Evolutionary conservation across 2,329 filamentous ascomycete species (phyloP), one percentile per base, ranked within the genome.

Genomic region (Claviceps sp.): DNA sequence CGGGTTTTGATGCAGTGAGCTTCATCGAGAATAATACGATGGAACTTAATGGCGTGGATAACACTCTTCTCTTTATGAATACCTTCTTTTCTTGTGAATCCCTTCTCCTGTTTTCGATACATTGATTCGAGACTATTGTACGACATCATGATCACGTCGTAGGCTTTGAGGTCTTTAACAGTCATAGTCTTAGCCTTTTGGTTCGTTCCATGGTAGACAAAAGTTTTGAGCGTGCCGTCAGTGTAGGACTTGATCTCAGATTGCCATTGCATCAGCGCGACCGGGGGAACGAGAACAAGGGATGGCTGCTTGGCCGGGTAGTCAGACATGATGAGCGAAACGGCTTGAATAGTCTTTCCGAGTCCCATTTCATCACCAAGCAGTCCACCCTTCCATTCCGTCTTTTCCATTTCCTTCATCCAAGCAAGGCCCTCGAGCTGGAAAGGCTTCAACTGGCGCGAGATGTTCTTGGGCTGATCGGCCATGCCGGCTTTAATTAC

Each of bases 301-400:
- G 89, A 87, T 1, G 93, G 91, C 51, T 84, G 72, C 59, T 85
- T 85, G 22, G 83, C 86, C 3, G 90, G 91, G 61, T 87, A 96
- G 65, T 97, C 90, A 1, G 91, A 96, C 93, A 97, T 97, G 67
- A 98, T 89, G 45, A 98, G 77, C 3, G 91, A 96, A 18, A 98
- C 93, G 2, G 93, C 91, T 68, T 98, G 93, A 49, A 98, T 97
- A 0, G 93, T 98, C 72, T 98, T 98, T 48, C 93, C 93, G 70
- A 98, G 87, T 6, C 93, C 93, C 93, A 98, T 98, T 69, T 98
- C 93, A 60, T 98, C 93, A 54, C 93, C 93, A 2, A 98, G 77
- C 2, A 98, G 74, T 14, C 93, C 93, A 18, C 93, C 93, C 62
- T 83, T 87, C 78, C 90, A 97, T 41, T 85, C 71, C 0, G 81